Percentiles rank a stretch among this genome's conserved stretches.
Conservation (phyloP, 768 basidiomycete species). For the Lentinula lateritia region DNA sequence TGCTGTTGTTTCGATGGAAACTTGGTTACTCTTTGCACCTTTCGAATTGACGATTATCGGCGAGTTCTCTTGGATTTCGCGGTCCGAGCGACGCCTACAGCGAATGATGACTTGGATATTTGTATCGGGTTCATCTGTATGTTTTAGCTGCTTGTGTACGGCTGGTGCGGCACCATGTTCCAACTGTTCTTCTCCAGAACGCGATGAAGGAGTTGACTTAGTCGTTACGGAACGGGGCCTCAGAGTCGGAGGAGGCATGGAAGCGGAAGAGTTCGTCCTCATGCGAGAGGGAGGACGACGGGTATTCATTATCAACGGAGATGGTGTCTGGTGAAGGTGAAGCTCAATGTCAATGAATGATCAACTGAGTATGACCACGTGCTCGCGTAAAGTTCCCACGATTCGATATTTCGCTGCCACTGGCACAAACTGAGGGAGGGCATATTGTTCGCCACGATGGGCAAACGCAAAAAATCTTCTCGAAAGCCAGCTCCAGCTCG, state of each 20-base stretch:
- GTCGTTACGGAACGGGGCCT: conserved; percentile 47
- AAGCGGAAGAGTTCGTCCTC: conserved; percentile 21
- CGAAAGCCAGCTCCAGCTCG: conserved; percentile 69
- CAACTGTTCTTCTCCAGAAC: conserved; percentile 20
- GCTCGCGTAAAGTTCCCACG: not conserved
- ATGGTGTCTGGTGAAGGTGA: conserved; percentile 6
- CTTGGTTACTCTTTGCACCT: conserved; percentile 68
- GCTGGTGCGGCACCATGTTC: conserved; percentile 14
- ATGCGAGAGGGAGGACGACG: conserved; percentile 55
- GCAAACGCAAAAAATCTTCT: conserved; percentile 87
- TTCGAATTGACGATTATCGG: conserved; percentile 80
- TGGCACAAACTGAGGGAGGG: not conserved
- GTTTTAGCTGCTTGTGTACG: conserved; percentile 16
- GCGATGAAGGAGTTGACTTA: conserved; percentile 32
- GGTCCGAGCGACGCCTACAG: conserved; percentile 79
- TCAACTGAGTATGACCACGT: not conserved
- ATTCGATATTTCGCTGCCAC: not conserved
- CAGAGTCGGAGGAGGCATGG: conserved; percentile 30
- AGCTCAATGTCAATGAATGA: not conserved
- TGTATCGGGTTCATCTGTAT: conserved; percentile 51
- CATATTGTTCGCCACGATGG: conserved; percentile 43
- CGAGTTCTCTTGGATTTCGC: conserved; percentile 80
- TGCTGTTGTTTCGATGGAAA: conserved; percentile 75
- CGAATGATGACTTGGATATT: conserved; percentile 94
- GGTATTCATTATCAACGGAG: conserved; percentile 44